phyloP scores from a whole-genome alignment of 129 eudicot genomes.

The Helichrysum umbraculigerum region DNA sequence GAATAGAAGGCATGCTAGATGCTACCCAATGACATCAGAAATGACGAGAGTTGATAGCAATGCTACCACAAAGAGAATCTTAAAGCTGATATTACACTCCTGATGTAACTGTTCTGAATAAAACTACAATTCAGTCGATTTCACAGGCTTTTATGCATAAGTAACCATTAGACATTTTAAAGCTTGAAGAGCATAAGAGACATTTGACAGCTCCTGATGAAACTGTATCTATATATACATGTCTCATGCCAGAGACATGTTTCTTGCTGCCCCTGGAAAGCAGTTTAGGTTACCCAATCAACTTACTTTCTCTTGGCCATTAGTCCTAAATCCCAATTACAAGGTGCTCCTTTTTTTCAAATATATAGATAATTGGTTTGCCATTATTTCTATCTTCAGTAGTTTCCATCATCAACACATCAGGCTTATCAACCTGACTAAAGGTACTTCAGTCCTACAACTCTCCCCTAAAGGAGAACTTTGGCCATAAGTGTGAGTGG shows the following conservation, averaged over 20 bases:
- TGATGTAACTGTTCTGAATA: background rate
- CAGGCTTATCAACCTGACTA: background rate
- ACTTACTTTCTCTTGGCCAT: background rate
- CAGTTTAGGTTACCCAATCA: background rate
- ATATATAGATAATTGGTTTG: background rate
- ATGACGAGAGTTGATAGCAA: background rate
- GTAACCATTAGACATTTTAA: background rate
- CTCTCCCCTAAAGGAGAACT: background rate
- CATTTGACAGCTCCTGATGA: too few species aligned
- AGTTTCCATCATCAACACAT: constrained; percentile 9
- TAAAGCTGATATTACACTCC: background rate
- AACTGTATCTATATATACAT: constrained; percentile 1
- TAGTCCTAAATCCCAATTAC: background rate
- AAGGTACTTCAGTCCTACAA: background rate
- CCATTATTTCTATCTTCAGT: background rate
- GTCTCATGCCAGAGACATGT: background rate
- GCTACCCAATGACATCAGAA: constrained; percentile 14
- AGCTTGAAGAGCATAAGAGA: background rate
- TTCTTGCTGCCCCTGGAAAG: constrained; percentile 1
- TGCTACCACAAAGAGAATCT: background rate
- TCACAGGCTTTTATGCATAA: background rate
- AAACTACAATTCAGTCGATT: constrained; percentile 13
- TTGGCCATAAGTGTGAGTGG: background rate
- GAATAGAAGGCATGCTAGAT: constrained; percentile 3
- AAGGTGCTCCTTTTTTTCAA: background rate